Evolutionary conservation across 371 early-diverging fungal genomes (phyloP), one percentile per base, ranked within the genome.

Genomic region (Mortierella sp.): DNA sequence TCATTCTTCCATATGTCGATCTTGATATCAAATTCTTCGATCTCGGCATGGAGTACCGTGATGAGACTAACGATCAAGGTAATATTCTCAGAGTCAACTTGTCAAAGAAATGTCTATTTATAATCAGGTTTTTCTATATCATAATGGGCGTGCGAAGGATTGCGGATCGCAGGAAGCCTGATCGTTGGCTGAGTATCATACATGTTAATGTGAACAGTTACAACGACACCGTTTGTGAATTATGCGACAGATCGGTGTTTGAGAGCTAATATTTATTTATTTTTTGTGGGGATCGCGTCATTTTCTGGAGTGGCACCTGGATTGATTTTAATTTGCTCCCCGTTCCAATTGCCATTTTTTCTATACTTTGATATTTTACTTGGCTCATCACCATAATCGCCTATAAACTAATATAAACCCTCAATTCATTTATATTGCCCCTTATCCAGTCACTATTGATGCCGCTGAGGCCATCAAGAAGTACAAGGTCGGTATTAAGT

Each of bases 401-500:
- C 1, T 31, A 28, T 35, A 29, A 34, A 58, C 23, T 34, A 58
- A 58, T 58, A 58, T 35, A 31, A 31, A 58, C 43, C 43, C 43
- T 43, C 43, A 43, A 35, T 35, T 35, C 35, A n/a, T n/a, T 10
- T 10, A 35, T 10, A 43, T 8, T 43, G 43, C 43, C 17, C n/a
- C 43, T 13, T 43, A 43, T 43, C 43, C 9, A 72, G 95, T 97
- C 62, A 97, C 97, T 34, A 87, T 95, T 59, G 97, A 97, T 45
- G 96, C 97, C 29, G 97, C 97, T 40, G 93, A 95, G 70, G 97
- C 97, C 22, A 96, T 96, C 83, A 89, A 92, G 82, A 93, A 95
- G 87, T 95, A 95, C 89, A 94, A 95, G 81, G 97, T 96, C 34
- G 97, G 95, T 76, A 97, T 97, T 87, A 97, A 97, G 88, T 97